A percentile compares a stretch with the other conserved stretches of the same genome.
Conservation (phyloP, 805 yeast genomes). For the Candida silvicultrix region DNA sequence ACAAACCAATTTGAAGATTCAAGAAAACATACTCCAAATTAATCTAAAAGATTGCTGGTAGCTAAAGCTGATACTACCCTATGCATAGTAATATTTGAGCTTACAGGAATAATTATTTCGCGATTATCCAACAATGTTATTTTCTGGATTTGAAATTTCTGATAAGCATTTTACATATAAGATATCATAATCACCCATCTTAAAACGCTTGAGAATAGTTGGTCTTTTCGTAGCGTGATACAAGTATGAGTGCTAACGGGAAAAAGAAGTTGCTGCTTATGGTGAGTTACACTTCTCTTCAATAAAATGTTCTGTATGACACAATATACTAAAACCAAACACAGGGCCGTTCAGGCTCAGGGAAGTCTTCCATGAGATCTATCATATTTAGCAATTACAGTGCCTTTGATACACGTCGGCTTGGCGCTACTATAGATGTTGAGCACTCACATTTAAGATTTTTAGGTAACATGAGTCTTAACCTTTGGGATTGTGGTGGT, state of each 20-base stretch:
- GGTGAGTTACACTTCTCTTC: conserved; percentile 24
- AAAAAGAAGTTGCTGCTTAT: conserved; percentile 61
- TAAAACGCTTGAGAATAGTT: too few species aligned
- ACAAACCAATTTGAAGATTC: too few species aligned
- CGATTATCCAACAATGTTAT: too few species aligned
- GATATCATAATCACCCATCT: too few species aligned
- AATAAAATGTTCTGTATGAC: too few species aligned
- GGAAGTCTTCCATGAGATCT: conserved; percentile 95
- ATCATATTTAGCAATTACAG: conserved; percentile 94
- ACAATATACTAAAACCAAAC: conserved; percentile 21
- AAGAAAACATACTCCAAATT: too few species aligned
- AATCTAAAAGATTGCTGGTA: too few species aligned
- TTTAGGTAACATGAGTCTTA: conserved; percentile 90
- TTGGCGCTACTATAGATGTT: conserved; percentile 98
- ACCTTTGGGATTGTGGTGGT: conserved; percentile 98
- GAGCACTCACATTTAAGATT: conserved; percentile 93
- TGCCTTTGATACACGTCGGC: conserved; percentile 90
- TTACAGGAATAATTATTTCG: too few species aligned
- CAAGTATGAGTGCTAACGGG: conserved; percentile 25
- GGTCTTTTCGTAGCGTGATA: background rate
- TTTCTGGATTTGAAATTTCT: too few species aligned
- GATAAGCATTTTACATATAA: too few species aligned
- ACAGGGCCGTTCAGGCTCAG: conserved; percentile 94
- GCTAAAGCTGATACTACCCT: too few species aligned
- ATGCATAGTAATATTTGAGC: too few species aligned